Base-by-base conservation (phyloP, 306 rosid species). In the Ziziphus jujuba region DNA sequence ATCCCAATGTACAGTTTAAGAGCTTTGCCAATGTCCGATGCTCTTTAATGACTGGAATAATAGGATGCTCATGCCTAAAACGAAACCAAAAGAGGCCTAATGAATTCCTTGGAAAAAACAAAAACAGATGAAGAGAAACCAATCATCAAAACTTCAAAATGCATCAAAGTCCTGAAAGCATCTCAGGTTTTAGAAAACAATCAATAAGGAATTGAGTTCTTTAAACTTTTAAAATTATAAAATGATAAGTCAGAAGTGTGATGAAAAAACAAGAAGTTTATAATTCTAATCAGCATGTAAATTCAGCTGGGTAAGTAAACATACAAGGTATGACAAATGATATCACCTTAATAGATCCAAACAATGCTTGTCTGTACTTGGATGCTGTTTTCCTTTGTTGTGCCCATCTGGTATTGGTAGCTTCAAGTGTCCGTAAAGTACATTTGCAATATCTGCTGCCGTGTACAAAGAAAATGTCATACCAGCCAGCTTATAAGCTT, bases 51-150 rank as follows among this genome's bases (percentile, higher is more conserved):
- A 93, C 78, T 14, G 97, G 97, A 80, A 93, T 79, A 71, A 93
- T 77, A 66, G 98, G 97, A 84, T 93, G 98, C 79, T 86, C 96
- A 57, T 83, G 43, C 97, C 98, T 93, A 89, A 83, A 88, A 87
- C 66, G 76, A 59, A 71, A 67, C 56, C 54, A 53, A 55, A 67
- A 77, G 59, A 36, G 23, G 19, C 35, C 14, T 66, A 43, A 22
- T 45, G 58, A 38, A 64, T 17, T 28, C 58, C 25, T 70, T 61
- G 50, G 50, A 47, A 70, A 61, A 31, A 10, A 60, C 19, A 28
- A 54, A 47, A 66, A 72, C 61, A 54, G 34, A 25, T 33, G 4
- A 28, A 28, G 36, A 36, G 36, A 52, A 34, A 51, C 55, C 40
- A 36, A 65, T 22, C 50, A 45, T 16, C 13, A 17, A 52, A 52